Conservation (phyloP, 768 basidiomycete species). For the Pleurotus sapidus region DNA sequence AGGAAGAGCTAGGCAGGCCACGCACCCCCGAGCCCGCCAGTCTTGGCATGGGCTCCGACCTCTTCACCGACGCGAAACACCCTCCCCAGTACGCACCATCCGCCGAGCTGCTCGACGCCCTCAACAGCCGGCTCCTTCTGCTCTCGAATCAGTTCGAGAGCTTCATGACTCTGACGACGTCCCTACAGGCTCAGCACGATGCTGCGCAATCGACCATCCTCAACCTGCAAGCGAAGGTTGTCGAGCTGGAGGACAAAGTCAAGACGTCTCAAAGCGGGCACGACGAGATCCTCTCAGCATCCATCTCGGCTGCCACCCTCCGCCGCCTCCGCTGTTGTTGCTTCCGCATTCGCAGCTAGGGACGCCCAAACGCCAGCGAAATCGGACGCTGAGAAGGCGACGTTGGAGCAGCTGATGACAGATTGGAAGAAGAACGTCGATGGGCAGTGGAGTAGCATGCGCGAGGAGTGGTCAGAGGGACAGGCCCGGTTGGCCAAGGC, state of each 20-base stretch:
- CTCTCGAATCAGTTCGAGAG: slow-evolving; percentile 73
- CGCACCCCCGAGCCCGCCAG: slow-evolving; percentile 78
- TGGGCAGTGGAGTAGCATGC: slow-evolving; percentile 72
- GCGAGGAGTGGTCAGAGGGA: slow-evolving; percentile 82
- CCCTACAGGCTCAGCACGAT: slow-evolving; percentile 75
- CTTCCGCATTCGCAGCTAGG: neutral
- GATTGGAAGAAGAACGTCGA: slow-evolving; percentile 82
- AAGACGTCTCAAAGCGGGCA: slow-evolving; percentile 30
- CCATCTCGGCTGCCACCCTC: slow-evolving; percentile 10
- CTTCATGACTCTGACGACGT: slow-evolving; percentile 68
- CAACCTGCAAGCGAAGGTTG: slow-evolving; percentile 68
- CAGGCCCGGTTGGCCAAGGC: slow-evolving; percentile 71
- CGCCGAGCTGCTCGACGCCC: slow-evolving; percentile 43
- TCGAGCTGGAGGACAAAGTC: slow-evolving; percentile 55
- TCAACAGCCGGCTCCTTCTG: slow-evolving; percentile 60
- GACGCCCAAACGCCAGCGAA: slow-evolving; percentile 9
- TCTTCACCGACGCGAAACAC: slow-evolving; percentile 24
- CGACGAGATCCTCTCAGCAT: neutral
- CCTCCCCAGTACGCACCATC: slow-evolving; percentile 19
- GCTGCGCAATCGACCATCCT: slow-evolving; percentile 73
- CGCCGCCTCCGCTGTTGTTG: slow-evolving; percentile 2
- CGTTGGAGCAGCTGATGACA: slow-evolving; percentile 51
- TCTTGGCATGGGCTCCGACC: slow-evolving; percentile 43
- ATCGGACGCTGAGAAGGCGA: slow-evolving; percentile 35
- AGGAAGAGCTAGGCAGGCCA: slow-evolving; percentile 65